These are phyloP conservation scores for Sphagnum tenellum DNA, from an alignment of 225 moss, liverwort and hornwort genomes.

Conservation along the genomic window DNA sequence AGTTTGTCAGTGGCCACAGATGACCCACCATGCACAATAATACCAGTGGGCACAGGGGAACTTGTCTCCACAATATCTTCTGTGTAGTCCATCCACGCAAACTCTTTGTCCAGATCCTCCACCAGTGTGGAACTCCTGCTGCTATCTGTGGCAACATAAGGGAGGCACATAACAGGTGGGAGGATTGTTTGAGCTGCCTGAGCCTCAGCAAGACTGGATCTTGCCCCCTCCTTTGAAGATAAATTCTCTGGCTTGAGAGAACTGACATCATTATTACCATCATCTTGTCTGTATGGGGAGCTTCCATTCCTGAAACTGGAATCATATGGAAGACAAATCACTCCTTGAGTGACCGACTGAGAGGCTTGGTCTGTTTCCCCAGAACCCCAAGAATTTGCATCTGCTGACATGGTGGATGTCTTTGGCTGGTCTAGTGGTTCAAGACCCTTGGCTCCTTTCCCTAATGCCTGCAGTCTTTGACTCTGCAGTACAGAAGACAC, in stretches of 20 bases:
- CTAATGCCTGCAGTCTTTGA: slow-evolving; percentile 15
- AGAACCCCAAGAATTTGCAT: slow-evolving; percentile 2
- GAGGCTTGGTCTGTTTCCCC: background rate
- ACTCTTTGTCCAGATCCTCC: background rate
- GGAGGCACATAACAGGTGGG: slow-evolving; percentile 3
- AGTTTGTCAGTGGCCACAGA: no score
- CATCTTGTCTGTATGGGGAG: no score
- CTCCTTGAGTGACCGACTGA: background rate
- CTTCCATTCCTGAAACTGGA: no score
- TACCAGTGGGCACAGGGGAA: slow-evolving; percentile 6
- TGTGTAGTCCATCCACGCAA: slow-evolving; percentile 14
- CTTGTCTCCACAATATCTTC: slow-evolving; percentile 5
- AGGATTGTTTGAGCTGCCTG: slow-evolving; percentile 1
- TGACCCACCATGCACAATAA: background rate
- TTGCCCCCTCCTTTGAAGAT: no score
- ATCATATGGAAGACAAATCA: no score
- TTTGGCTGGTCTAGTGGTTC: slow-evolving; percentile 9
- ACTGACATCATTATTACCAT: no score
- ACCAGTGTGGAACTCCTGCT: background rate
- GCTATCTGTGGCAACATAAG: background rate
- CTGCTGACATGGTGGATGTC: slow-evolving; percentile 5
- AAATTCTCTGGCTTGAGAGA: no score
- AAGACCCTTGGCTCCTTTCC: slow-evolving; percentile 16
- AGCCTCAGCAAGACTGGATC: background rate
- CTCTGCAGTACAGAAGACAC: slow-evolving; percentile 14